Percentiles rank a stretch among this genome's conserved stretches.
phyloP scores from a whole-genome alignment of 2,329 filamentous ascomycete genomes.

The Cladosporium sp. region DNA sequence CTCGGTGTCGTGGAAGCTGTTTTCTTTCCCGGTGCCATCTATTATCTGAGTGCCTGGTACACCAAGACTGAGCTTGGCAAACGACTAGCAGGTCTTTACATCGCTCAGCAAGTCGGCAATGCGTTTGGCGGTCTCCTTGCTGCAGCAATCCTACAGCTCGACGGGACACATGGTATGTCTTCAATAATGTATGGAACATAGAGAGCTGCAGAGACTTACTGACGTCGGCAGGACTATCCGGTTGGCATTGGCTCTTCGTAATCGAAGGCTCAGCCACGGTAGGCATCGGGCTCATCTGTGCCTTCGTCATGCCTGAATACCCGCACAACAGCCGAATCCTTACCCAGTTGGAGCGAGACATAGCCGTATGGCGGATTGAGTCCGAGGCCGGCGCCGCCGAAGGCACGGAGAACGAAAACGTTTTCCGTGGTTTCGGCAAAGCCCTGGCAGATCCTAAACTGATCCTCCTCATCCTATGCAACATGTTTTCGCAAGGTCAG shows the following conservation, averaged over 20 bases:
- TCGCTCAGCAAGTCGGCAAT: slow-evolving; percentile 43
- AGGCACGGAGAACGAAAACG: slow-evolving; percentile 46
- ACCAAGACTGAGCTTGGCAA: slow-evolving; percentile 44
- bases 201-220: slow-evolving; percentile 2
- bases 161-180: slow-evolving; percentile 48
- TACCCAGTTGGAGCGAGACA: slow-evolving; percentile 34
- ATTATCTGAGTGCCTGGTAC: slow-evolving; percentile 43
- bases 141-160: slow-evolving; percentile 54
- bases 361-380: slow-evolving; percentile 16
- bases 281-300: slow-evolving; percentile 47
- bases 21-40: slow-evolving; percentile 18
- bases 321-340: slow-evolving; percentile 39
- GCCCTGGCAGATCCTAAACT: slow-evolving; percentile 31
- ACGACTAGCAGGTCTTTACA: slow-evolving; percentile 1
- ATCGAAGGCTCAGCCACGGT: slow-evolving; percentile 53
- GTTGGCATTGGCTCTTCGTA: slow-evolving; percentile 58
- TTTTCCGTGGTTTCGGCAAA: slow-evolving; percentile 34
- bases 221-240: slow-evolving; percentile 51
- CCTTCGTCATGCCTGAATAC: slow-evolving; percentile 49
- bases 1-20: slow-evolving; percentile 43
- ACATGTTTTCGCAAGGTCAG: slow-evolving; percentile 22
- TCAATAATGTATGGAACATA: slow-evolving; percentile 46
- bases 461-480: slow-evolving; percentile 34
- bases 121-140: slow-evolving; percentile 51
- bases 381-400: slow-evolving; percentile 46